Base-by-base conservation (phyloP, 495 filamentous ascomycete genomes). In the Durotheca rogersii region DNA sequence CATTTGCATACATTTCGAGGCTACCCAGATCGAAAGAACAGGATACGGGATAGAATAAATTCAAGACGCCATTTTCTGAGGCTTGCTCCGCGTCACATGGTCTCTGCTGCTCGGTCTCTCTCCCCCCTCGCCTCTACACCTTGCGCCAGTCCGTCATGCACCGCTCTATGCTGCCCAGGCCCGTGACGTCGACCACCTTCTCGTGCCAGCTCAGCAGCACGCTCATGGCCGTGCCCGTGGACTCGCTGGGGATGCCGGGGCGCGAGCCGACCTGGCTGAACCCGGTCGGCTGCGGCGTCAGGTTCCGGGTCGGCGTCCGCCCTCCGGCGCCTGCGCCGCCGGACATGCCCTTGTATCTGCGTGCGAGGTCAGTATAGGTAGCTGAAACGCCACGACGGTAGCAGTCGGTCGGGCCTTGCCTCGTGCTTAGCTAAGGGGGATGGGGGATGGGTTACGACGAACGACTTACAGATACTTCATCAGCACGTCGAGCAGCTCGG, bases 141-240 rank as follows among this genome's bases (percentile, higher is more conserved):
- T 84, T 95, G 65, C 90, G 77, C 68, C 89, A 84, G 75, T 96
- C 91, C 17, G 88, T 89, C 90, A 96, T 95, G 41, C 87, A 84
- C 55, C 91, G 76, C 53, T 89, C 85, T 72, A 96, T 92, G 67
- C 86, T 84, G 12, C 90, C 91, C 58, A 86, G 76, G 29, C 91
- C 91, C 14, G 88, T 84, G 58, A 96, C 80, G 59, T 95, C 90
- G 1, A 95, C 89, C 35, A 94, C 73, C 78, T 94, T 95, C 78
- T 96, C 90, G 62, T 95, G 90, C 90, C 90, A 96, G 64, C 86
- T 94, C 55, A 96, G 71, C 61, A 96, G 63, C 34, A 96, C 90
- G 56, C 90, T 95, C 90, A 95, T 95, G 35, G 85, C 86, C 58
- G 88, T 82, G 37, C 89, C 88, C 55, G 87, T 85, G 47, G 86